Evolutionary conservation across 2,329 filamentous ascomycete genomes (phyloP), one percentile per base, ranked within the genome.

Genomic region (Exophiala spinifera): DNA sequence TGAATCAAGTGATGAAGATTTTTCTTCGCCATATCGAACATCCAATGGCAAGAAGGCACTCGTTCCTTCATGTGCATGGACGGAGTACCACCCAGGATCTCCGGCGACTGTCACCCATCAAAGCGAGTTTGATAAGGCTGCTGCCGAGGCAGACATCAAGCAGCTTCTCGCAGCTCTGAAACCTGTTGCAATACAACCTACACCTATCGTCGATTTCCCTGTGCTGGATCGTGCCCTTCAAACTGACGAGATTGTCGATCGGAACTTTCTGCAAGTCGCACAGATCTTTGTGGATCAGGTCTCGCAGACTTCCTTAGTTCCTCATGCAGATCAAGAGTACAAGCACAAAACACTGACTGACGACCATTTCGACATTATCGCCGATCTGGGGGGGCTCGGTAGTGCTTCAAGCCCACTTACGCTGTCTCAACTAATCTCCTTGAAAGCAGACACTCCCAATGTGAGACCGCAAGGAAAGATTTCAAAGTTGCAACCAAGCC

Each of bases 401-500:
- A 57, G 55, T 14, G 50, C 49, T 45, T 46, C 54, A 42, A 31
- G 25, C 13, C 34, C 49, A 17, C 60, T 36, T 36, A 56, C 19
- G 51, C 53, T 44, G 52, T 51, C 39, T 43, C 56, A 40, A 54
- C 59, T 39, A 40, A 56, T 23, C 57, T 65, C 15, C 33, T 49
- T 53, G 46, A 48, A 59, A 46, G 33, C 60, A 58, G 23, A 63
- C 61, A 20, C 53, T 61, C 53, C 23, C 62, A 65, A 13, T 61
- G 63, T 17, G 69, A 66, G 58, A 66, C 68, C 23, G 15, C 57
- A 39, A 51, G 59, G 20, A 67, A 61, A 62, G 67, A 65, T 47
- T 67, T 69, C 31, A 13, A 72, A 69, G 20, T 64, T 84, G n/a
- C 67, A 69, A 14, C 67, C 78, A 1, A 80, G 80, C 2, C 76